Evolutionary conservation across 2,329 filamentous ascomycete species (phyloP).

Genomic region (Fusarium sp.): DNA sequence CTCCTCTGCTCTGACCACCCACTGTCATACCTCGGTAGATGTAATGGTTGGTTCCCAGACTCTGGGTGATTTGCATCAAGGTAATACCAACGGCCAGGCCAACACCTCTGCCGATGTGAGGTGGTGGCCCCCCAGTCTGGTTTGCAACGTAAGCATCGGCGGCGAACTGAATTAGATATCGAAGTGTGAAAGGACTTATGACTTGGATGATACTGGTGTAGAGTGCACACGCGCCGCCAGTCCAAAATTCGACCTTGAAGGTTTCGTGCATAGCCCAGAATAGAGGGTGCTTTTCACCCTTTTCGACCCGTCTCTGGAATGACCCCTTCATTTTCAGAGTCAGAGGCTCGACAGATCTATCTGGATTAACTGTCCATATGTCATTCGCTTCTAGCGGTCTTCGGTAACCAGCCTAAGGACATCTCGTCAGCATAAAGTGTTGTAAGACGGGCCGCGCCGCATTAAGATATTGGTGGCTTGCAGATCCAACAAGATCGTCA

Average conservation of each 20-base stretch:
- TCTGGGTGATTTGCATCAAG: conserved; percentile 85
- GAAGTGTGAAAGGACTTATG: conserved; percentile 84
- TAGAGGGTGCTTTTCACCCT: conserved; percentile 79
- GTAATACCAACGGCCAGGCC: conserved; percentile 88
- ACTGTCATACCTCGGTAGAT: conserved; percentile 93
- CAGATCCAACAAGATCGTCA: conserved; percentile 7
- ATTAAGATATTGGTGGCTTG: conserved; percentile 24
- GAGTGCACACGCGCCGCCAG: conserved; percentile 84
- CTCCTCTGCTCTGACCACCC: conserved; percentile 83
- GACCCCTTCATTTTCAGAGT: conserved; percentile 73
- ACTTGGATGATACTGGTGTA: conserved; percentile 81
- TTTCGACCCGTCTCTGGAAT: conserved; percentile 75
- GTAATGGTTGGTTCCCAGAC: conserved; percentile 87
- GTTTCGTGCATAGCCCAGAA: conserved; percentile 87
- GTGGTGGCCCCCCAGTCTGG: conserved; percentile 62
- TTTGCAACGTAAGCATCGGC: conserved; percentile 80
- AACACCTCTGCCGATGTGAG: conserved; percentile 79
- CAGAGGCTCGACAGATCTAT: conserved; percentile 77
- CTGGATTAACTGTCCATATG: conserved; percentile 88
- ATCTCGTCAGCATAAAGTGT: conserved; percentile 22
- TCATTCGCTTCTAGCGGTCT: conserved; percentile 85
- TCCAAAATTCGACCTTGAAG: conserved; percentile 84
- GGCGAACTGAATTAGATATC: conserved; percentile 89
- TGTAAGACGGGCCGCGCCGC: conserved; percentile 37
- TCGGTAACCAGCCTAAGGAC: conserved; percentile 79